phyloP scores from a whole-genome alignment of 192 early-diverging fungal genomes.

The Spinellus fusiger region DNA sequence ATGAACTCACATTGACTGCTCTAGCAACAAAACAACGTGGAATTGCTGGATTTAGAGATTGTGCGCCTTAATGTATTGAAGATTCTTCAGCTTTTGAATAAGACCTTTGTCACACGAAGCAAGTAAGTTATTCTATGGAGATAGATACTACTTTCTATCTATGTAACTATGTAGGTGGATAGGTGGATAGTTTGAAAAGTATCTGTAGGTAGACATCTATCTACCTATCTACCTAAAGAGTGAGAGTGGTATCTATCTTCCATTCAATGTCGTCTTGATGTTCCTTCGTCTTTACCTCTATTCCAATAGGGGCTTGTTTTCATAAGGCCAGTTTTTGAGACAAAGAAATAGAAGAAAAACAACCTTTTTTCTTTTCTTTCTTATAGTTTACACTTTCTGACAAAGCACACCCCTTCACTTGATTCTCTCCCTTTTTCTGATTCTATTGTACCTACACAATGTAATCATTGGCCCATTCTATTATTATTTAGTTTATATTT shows the following conservation, averaged over 20 bases:
- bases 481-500: too few relatives aligned
- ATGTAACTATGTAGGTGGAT: background rate
- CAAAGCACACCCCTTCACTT: too few relatives aligned
- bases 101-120: conserved; percentile 62
- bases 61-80: conserved; percentile 84
- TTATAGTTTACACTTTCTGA: too few relatives aligned
- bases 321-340: too few relatives aligned
- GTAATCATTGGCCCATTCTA: too few relatives aligned
- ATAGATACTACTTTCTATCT: background rate
- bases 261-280: too few relatives aligned
- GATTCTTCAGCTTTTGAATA: conserved; percentile 76
- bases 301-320: background rate
- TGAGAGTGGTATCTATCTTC: too few relatives aligned
- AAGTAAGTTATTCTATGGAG: conserved; percentile 31
- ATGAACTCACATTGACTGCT: background rate
- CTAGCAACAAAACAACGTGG: conserved; percentile 87
- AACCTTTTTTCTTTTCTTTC: background rate
- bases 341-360: background rate
- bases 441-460: too few relatives aligned
- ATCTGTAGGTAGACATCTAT: too few relatives aligned
- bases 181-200: too few relatives aligned
- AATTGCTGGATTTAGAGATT: conserved; percentile 86
- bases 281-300: too few relatives aligned
- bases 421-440: too few relatives aligned
- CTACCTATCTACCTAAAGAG: background rate